phyloP scores from a whole-genome alignment of 1,284 basidiomycete genomes.

The Somion occarium region DNA sequence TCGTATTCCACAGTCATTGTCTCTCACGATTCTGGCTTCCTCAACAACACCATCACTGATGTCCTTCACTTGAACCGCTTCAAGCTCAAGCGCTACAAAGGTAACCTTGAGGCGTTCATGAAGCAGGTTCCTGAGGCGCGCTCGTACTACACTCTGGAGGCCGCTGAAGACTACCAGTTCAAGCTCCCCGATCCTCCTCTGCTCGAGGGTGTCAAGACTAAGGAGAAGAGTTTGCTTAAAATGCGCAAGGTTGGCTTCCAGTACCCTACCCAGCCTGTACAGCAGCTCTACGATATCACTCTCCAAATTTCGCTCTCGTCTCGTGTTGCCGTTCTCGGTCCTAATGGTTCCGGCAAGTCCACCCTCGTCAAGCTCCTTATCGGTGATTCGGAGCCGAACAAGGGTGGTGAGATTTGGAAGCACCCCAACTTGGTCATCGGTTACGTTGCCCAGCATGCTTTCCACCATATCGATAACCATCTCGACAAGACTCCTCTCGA shows the following conservation, averaged over 20 bases:
- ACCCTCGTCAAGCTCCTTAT: constrained; percentile 99
- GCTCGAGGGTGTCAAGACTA: constrained; percentile 99
- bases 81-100: constrained; percentile 96
- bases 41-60: constrained; percentile 99
- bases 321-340: constrained; percentile 94
- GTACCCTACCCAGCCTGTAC: constrained; percentile 81
- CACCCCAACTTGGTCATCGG: constrained; percentile 99
- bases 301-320: constrained; percentile 97
- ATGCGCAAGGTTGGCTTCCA: constrained; percentile 98
- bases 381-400: constrained; percentile 95
- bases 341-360: constrained; percentile 98
- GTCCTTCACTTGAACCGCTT: constrained; percentile 99
- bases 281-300: constrained; percentile 92
- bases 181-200: constrained; percentile 94
- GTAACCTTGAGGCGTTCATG: constrained; percentile 97
- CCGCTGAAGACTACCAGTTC: constrained; percentile 94
- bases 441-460: constrained; percentile 98
- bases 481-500: constrained; percentile 98
- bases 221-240: constrained; percentile 96
- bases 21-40: constrained; percentile 98
- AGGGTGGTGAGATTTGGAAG: constrained; percentile 97
- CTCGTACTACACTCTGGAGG: constrained; percentile 95
- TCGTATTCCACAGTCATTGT: constrained; percentile 67
- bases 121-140: constrained; percentile 95
- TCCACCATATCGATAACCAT: constrained; percentile 98